Evolutionary conservation across 2,329 filamentous ascomycete genomes (phyloP).

Genomic region (Xylariaceae sp.): DNA sequence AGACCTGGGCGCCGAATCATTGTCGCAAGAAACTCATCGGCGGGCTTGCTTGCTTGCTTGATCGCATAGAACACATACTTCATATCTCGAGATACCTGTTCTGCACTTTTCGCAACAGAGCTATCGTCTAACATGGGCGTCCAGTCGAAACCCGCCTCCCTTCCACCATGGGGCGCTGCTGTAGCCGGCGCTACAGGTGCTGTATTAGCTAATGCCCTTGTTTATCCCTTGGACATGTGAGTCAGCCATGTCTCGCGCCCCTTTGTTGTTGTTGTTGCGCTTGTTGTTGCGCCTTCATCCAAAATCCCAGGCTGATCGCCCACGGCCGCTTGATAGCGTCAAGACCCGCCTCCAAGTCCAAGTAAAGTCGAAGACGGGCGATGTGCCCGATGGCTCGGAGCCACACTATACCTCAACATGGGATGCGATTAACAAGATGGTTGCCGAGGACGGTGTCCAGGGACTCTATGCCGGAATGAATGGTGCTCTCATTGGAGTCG

Average conservation of each 20-base stretch:
- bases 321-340: slow-evolving; percentile 52
- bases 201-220: slow-evolving; percentile 87
- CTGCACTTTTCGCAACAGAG: not conserved
- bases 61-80: not conserved
- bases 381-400: slow-evolving; percentile 42
- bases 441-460: slow-evolving; percentile 68
- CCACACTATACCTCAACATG: slow-evolving; percentile 80
- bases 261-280: not conserved
- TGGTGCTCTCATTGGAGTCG: slow-evolving; percentile 82
- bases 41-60: slow-evolving; percentile 7
- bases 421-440: slow-evolving; percentile 83
- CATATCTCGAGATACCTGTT: slow-evolving; percentile 1
- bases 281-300: slow-evolving; percentile 1
- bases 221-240: slow-evolving; percentile 96
- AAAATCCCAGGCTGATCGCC: slow-evolving; percentile 11
- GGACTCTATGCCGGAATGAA: slow-evolving; percentile 88
- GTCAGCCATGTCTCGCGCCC: slow-evolving; percentile 28
- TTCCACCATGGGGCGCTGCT: slow-evolving; percentile 90
- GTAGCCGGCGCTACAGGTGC: slow-evolving; percentile 89
- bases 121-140: slow-evolving; percentile 40
- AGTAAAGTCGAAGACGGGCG: slow-evolving; percentile 58
- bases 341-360: slow-evolving; percentile 97
- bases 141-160: slow-evolving; percentile 59
- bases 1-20: not conserved
- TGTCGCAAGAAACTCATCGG: slow-evolving; percentile 4